These are phyloP conservation scores for Clavaria fumosa DNA, from an alignment of 768 basidiomycete genomes.

Conservation along the genomic window DNA sequence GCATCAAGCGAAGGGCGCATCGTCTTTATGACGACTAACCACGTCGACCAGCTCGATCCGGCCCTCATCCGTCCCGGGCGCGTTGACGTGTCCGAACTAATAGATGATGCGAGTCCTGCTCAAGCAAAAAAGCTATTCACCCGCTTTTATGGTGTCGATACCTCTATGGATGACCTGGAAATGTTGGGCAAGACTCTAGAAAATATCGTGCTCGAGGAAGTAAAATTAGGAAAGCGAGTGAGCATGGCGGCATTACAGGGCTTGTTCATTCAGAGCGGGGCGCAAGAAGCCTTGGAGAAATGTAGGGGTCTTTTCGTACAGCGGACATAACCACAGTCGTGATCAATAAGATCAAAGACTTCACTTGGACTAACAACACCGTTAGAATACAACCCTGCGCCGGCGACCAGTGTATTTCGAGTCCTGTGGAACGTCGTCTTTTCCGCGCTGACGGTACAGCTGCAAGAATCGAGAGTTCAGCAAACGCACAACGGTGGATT, in stretches of 20 bases:
- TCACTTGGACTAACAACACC: no score
- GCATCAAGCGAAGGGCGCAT: slow-evolving; percentile 97
- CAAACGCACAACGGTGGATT: background rate
- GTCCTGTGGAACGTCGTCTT: slow-evolving; percentile 69
- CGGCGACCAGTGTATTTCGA: slow-evolving; percentile 91
- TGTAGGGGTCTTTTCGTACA: slow-evolving; percentile 30
- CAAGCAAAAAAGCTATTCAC: slow-evolving; percentile 71
- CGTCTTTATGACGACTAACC: slow-evolving; percentile 99
- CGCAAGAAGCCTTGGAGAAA: slow-evolving; percentile 36
- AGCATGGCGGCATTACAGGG: slow-evolving; percentile 98
- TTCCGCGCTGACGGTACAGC: slow-evolving; percentile 76
- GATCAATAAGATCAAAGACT: no score
- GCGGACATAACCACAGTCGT: background rate
- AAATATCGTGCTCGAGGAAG: slow-evolving; percentile 36
- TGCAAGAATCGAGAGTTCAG: slow-evolving; percentile 15
- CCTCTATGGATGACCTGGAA: slow-evolving; percentile 23
- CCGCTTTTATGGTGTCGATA: slow-evolving; percentile 60
- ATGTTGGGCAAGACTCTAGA: slow-evolving; percentile 38
- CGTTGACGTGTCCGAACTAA: slow-evolving; percentile 70
- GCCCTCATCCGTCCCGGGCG: slow-evolving; percentile 93
- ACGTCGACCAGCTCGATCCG: slow-evolving; percentile 74
- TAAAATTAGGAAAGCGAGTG: slow-evolving; percentile 37
- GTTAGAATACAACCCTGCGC: slow-evolving; percentile 65
- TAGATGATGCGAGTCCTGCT: slow-evolving; percentile 73
- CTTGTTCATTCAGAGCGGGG: slow-evolving; percentile 68